Base-by-base conservation (phyloP, 768 basidiomycete genomes). In the Mycena chlorophos region DNA sequence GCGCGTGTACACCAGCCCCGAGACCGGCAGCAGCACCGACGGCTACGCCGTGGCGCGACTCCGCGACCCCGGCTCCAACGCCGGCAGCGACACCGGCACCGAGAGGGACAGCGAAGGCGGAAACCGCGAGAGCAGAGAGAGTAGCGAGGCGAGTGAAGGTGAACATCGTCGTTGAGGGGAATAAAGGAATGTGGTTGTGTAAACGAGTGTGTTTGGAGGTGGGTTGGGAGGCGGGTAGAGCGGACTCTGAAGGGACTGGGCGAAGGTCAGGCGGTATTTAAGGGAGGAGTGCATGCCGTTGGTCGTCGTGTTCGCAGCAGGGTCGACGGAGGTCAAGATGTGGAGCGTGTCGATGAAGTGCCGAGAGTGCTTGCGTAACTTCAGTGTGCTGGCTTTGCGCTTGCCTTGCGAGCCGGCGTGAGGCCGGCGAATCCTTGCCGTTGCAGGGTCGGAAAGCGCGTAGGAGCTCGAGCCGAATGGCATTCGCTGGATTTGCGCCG, bases 81-180 rank as follows among this genome's bases (percentile, higher is more conserved):
- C n/a, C n/a, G n/a, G n/a, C 47, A 49, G 22, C 4, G 26, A 27
- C 13, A 17, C 48, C 3, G 29, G 50, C n/a, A 61, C 49, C n/a
- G n/a, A n/a, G n/a, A 1, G 59, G 60, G 1, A 56, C 55, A 23
- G 60, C 29, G 49, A 57, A 31, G 5, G 49, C 60, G 30, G 56
- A 56, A 38, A 57, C 30, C n/a, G 56, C 60, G 39, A 46, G 49
- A 45, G 51, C 42, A 53, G 56, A 56, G 45, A 57, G 50, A 40
- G 38, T 25, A 22, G 53, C 31, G 53, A 57, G 40, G 17, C 54
- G 56, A 25, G 60, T 16, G 46, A 61, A 61, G 17, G 60, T 54
- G 45, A 50, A 53, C 60, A 61, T 61, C 43, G 28, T 56, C 34
- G 50, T 52, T 55, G 58, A 51, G 56, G n/a, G n/a, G n/a, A n/a